These are phyloP conservation scores for Metarhizium guizhouense DNA, from an alignment of 2,329 filamentous ascomycete species.

Conservation along the genomic window DNA sequence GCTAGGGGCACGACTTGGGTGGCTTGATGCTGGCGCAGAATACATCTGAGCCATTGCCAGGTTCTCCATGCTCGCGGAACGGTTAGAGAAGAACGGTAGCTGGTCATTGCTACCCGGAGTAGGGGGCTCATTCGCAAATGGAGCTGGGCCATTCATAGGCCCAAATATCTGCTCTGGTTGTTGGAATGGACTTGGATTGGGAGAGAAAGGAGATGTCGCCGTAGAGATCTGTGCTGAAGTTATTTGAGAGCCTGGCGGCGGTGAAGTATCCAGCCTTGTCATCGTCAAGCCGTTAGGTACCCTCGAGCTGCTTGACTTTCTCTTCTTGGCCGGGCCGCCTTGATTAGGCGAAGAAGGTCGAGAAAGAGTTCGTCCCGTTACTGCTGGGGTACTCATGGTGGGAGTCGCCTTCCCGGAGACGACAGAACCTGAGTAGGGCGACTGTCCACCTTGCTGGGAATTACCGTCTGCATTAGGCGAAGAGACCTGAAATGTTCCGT, in stretches of 20 bases:
- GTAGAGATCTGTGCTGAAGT: constrained; percentile 28
- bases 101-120: constrained; percentile 60
- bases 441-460: constrained; percentile 41
- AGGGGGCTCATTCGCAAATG: constrained; percentile 49
- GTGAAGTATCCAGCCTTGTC: constrained; percentile 65
- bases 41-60: constrained; percentile 55
- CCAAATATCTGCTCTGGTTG: constrained; percentile 36
- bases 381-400: constrained; percentile 12
- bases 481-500: constrained; percentile 43
- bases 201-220: constrained; percentile 45
- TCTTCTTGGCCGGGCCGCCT: constrained; percentile 66
- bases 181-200: constrained; percentile 35
- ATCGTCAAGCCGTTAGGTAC: constrained; percentile 68
- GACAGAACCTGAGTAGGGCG: constrained; percentile 19
- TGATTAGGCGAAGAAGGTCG: constrained; percentile 65
- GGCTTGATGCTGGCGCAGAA: constrained; percentile 62
- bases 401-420: constrained; percentile 24
- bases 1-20: constrained; percentile 70
- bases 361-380: constrained; percentile 41
- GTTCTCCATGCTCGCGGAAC: constrained; percentile 58
- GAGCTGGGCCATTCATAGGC: constrained; percentile 28
- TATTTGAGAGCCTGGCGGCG: constrained; percentile 27
- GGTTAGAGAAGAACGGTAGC: constrained; percentile 44
- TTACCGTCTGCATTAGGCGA: constrained; percentile 54
- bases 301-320: constrained; percentile 68